phyloP scores from a whole-genome alignment of 371 early-diverging fungal species.

The Syncephalastrum contaminatum region DNA sequence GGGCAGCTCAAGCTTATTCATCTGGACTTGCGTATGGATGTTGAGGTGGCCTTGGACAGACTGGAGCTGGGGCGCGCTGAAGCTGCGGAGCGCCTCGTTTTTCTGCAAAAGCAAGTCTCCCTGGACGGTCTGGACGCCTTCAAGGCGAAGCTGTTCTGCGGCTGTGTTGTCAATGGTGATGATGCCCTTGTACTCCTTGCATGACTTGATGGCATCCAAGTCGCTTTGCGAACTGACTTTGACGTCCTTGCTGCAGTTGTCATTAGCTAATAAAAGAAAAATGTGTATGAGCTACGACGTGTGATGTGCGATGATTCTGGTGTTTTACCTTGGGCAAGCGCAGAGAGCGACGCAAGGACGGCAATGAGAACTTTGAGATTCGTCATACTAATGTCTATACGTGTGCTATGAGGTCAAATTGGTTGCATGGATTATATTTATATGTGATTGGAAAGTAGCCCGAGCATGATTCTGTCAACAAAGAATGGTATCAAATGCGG shows the following conservation, averaged over 20 bases:
- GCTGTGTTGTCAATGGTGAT: conserved; percentile 36
- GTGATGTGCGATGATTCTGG: too few relatives aligned
- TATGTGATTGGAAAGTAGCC: too few relatives aligned
- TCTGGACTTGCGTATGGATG: conserved; percentile 45
- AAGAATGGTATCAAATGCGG: too few relatives aligned
- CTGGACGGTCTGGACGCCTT: conserved; percentile 36
- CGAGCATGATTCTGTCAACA: too few relatives aligned
- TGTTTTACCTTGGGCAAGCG: too few relatives aligned
- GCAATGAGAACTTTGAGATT: too few relatives aligned
- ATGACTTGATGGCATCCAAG: conserved; percentile 42
- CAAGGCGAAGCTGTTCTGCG: conserved; percentile 22
- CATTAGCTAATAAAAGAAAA: not conserved
- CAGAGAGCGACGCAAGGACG: too few relatives aligned
- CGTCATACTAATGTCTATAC: too few relatives aligned
- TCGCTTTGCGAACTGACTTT: conserved; percentile 40
- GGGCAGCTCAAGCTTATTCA: conserved; percentile 41
- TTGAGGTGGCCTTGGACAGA: conserved; percentile 42
- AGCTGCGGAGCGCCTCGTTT: conserved; percentile 33
- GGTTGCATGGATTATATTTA: too few relatives aligned
- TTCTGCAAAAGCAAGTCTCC: conserved; percentile 45
- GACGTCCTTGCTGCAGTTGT: conserved; percentile 27
- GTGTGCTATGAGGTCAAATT: too few relatives aligned
- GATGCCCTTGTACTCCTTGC: conserved; percentile 44
- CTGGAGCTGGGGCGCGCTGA: conserved; percentile 47
- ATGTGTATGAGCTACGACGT: too few relatives aligned